Conservation (phyloP, 2,329 filamentous ascomycete genomes). For the Mycosphaerella arachidis region DNA sequence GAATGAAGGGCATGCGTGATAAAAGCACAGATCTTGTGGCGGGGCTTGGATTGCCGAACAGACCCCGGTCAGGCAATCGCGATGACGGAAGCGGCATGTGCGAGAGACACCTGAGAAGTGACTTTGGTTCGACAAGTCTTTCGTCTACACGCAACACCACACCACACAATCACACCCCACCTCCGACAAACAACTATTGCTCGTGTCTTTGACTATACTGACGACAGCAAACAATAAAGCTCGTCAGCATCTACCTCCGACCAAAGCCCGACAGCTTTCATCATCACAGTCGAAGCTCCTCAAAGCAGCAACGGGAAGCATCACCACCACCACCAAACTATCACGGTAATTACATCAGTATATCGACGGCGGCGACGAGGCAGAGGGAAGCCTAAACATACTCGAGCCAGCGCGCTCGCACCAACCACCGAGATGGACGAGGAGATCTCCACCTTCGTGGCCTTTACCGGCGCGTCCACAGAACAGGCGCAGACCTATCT, state of each 20-base stretch:
- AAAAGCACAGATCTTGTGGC: not conserved
- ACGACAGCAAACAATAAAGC: not conserved
- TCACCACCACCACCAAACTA: not conserved
- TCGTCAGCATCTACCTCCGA: not conserved
- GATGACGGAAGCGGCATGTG: not conserved
- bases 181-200: not conserved
- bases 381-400: not conserved
- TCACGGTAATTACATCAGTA: not conserved
- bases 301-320: not conserved
- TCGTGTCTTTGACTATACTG: not conserved
- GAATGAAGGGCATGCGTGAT: not conserved
- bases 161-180: not conserved
- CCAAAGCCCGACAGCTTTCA: not conserved
- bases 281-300: not conserved
- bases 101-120: not conserved
- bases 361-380: not conserved
- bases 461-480: constrained; percentile 71
- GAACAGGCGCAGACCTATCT: constrained; percentile 78
- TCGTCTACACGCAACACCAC: not conserved
- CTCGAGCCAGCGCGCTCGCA: not conserved
- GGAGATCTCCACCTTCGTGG: constrained; percentile 68
- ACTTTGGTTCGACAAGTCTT: not conserved
- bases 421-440: constrained; percentile 45
- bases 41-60: not conserved
- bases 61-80: not conserved